Base-by-base conservation (phyloP, 768 basidiomycete species). In the Auricularia heimuer region DNA sequence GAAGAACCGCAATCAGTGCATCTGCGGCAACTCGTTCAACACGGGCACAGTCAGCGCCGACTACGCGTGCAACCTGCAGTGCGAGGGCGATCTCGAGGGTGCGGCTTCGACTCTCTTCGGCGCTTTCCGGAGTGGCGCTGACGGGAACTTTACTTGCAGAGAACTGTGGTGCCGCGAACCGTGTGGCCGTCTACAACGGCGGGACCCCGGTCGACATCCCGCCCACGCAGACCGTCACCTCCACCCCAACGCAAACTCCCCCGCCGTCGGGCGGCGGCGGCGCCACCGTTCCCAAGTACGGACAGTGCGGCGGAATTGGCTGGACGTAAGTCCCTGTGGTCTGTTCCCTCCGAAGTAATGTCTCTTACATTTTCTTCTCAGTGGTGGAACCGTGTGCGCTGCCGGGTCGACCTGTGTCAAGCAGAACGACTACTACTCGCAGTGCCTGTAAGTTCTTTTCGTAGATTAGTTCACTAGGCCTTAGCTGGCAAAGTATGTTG, bases 41-140 rank as follows among this genome's bases (percentile, higher is more conserved):
- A 66, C 67, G 54, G 61, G 62, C 67, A 64, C 60, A 37, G 63
- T 66, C 33, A 66, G 65, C 12, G 42, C 65, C 60, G 61, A 51
- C 61, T 66, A 66, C 37, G 58, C 65, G 42, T 68, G 67, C 62
- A 66, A 68, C 54, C 37, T 66, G 37, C 62, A 47, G 29, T 68
- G 67, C 63, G 62, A 54, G 34, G 67, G 67, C 3, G 61, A 68
- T 54, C 39, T 60, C 35, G 61, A 56, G 29, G 39, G 66, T 66
- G 33, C 21, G 66, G n/a, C 24, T n/a, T 58, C 29, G 29, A 29
- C 29, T 29, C 29, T 29, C 29, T 7, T 14, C 39, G 39, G 39
- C 39, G 39, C 39, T 64, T 8, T 36, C 29, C 45, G 42, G 6
- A 6, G 21, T 61, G n/a, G 12, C 18, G 39, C 45, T 14, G 35